Percentiles rank a stretch among this genome's conserved stretches.
Evolutionary conservation across 2,329 filamentous ascomycete genomes (phyloP).

Genomic region (Pestalotiopsis fici): DNA sequence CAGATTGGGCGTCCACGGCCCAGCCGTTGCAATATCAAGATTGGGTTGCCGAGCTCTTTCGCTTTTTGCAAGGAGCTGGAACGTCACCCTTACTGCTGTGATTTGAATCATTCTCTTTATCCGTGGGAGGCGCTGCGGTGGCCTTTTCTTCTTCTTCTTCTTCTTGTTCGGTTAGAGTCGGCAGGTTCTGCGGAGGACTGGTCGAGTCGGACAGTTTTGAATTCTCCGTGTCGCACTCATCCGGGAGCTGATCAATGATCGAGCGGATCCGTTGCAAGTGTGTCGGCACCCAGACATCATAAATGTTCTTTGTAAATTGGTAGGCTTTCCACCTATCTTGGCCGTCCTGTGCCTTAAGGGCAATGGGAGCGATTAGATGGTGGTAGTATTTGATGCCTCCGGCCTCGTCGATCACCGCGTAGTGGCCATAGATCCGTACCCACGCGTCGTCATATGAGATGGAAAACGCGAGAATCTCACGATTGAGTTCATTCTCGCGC

Average conservation of each 20-base stretch:
- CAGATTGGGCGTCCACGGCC: not conserved
- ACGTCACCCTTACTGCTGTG: not conserved
- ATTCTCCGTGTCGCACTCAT: constrained; percentile 13
- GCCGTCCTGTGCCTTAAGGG: constrained; percentile 30
- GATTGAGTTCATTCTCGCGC: constrained; percentile 14
- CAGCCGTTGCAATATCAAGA: not conserved
- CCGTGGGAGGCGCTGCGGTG: not conserved
- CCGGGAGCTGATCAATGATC: constrained; percentile 33
- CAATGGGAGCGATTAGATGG: constrained; percentile 34
- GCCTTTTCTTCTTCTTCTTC: not conserved
- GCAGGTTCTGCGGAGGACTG: not conserved
- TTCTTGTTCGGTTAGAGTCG: not conserved
- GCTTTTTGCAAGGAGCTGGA: constrained; percentile 6
- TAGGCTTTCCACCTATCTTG: constrained; percentile 37
- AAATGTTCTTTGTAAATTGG: constrained; percentile 36
- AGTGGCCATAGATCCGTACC: not conserved
- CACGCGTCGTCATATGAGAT: not conserved
- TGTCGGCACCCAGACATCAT: constrained; percentile 33
- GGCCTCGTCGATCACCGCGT: constrained; percentile 18
- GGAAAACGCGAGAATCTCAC: not conserved
- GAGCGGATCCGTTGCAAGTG: constrained; percentile 38
- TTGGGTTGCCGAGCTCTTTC: not conserved
- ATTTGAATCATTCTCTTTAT: not conserved
- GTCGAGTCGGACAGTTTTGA: constrained; percentile 8
- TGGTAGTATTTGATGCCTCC: constrained; percentile 39